Base-by-base conservation (phyloP, 2,329 filamentous ascomycete genomes). In the Ophioceras dolichostomum region DNA sequence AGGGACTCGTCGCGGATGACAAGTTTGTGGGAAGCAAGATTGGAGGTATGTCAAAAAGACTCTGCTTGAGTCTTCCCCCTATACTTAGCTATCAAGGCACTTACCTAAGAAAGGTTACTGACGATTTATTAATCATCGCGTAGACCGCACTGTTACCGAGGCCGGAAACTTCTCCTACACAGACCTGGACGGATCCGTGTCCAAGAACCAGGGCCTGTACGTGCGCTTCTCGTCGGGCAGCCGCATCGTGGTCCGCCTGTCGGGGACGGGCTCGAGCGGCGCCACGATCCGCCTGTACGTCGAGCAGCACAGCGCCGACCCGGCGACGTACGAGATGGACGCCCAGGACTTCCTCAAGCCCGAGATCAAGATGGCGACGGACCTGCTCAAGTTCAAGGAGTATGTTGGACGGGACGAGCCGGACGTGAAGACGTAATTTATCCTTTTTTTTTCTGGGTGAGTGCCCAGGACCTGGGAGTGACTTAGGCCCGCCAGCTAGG, bases 81-180 rank as follows among this genome's bases (percentile, higher is more conserved):
- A 10, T 17, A 30, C 41, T 18, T 28, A 17, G 16, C 10, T 35
- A 12, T 10, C 20, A 10, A 37, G 38, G 29, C 13, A 20, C 13
- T 28, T 4, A 10, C 19, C 22, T 26, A 26, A 26, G 14, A n/a
- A n/a, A n/a, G n/a, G n/a, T n/a, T n/a, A n/a, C n/a, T n/a, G n/a
- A n/a, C n/a, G n/a, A n/a, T n/a, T n/a, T n/a, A n/a, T n/a, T n/a
- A n/a, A n/a, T n/a, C n/a, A n/a, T n/a, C n/a, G n/a, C n/a, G n/a
- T 38, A 76, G 73, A 70, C 45, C 83, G 83, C 57, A 94, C 86
- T 54, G 86, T 95, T 31, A 67, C 77, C 35, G 84, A 93, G 51
- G 89, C 88, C 6, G 91, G 88, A 47, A 88, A 98, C 72, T 98
- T 98, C 62, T 86, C 85, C 22, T 98, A 98, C 73, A 96, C 86